Evolutionary conservation across 2,329 filamentous ascomycete genomes (phyloP), one percentile per base, ranked within the genome.

Genomic region (Penicillium sp.): DNA sequence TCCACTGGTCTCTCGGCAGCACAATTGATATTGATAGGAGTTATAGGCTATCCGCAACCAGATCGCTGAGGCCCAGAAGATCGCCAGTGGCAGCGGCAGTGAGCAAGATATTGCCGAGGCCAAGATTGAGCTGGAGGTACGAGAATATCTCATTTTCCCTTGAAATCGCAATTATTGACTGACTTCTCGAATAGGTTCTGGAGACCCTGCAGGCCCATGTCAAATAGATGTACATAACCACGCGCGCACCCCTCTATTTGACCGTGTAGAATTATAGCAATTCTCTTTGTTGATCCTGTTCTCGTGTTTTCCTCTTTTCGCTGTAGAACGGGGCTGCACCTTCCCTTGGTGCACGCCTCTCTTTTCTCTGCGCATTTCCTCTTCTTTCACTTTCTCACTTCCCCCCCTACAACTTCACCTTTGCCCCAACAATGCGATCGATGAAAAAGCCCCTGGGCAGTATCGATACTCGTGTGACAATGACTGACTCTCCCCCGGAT

Each of bases 41-140:
- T 34, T 47, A 49, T 47, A 81, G 77, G 84, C 87, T 59, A 87
- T 98, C 71, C 82, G 81, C 68, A 82, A 85, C 68, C 91, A 96
- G 78, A 89, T 97, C 64, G 75, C 87, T 52, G 93, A 98, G 78
- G 89, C 90, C 58, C 88, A 95, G 77, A 97, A 96, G 84, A 85
- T 97, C 68, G 89, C 85, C 64, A 83, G 76, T 71, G 93, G 93
- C 67, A 83, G 78, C 68, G 93, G 91, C 67, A 96, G 89, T 73
- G 93, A 96, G 82, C 85, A 89, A 76, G 93, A 97, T 68, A 87
- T 97, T 74, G 91, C 91, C 57, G 93, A 98, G 83, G 93, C 93
- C 60, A 97, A 96, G 83, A 91, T 98, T 71, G 91, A 97, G 81
- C 77, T 98, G 62, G 93, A 98, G 89, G 91, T 95, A 74, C 69